A percentile compares a stretch with the other conserved stretches of the same genome.
phyloP scores from a whole-genome alignment of 768 basidiomycete species.

The Guyanaporus albipodus region DNA sequence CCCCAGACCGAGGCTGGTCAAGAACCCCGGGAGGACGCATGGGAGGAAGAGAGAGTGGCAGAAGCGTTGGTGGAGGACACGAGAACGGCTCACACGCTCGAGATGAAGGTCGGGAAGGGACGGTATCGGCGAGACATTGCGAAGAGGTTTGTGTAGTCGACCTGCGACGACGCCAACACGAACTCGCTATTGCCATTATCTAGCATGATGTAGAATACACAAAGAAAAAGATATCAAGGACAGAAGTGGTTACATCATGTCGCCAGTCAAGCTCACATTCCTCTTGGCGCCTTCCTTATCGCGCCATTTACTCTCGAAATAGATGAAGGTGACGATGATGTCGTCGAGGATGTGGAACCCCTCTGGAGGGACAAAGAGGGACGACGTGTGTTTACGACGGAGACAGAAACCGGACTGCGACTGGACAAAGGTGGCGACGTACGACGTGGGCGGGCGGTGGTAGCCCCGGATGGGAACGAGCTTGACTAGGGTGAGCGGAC shows the following conservation, averaged over 20 bases:
- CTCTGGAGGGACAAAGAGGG: constrained; percentile 27
- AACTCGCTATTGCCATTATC: no score
- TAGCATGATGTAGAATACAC: background rate
- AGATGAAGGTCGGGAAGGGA: constrained; percentile 15
- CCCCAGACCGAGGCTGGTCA: background rate
- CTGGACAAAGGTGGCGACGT: constrained; percentile 28
- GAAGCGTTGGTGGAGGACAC: background rate
- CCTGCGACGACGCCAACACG: no score
- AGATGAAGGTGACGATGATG: constrained; percentile 35
- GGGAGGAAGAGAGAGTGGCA: background rate
- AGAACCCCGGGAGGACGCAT: background rate
- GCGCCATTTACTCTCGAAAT: constrained; percentile 30
- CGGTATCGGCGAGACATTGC: constrained; percentile 10
- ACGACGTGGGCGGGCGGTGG: constrained; percentile 5
- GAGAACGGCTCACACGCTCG: constrained; percentile 8
- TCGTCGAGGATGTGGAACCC: constrained; percentile 32
- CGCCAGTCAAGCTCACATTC: constrained; percentile 4
- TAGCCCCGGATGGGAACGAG: constrained; percentile 21
- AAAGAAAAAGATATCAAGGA: background rate
- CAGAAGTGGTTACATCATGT: background rate
- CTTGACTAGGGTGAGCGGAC: constrained; percentile 2
- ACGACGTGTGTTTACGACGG: constrained; percentile 15
- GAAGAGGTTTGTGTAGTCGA: constrained; percentile 8
- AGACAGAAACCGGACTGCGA: constrained; percentile 13
- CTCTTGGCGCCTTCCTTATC: constrained; percentile 20